These are phyloP conservation scores for Kazachstania sp. DNA, from an alignment of 1,139 yeast genomes.

Conservation along the genomic window DNA sequence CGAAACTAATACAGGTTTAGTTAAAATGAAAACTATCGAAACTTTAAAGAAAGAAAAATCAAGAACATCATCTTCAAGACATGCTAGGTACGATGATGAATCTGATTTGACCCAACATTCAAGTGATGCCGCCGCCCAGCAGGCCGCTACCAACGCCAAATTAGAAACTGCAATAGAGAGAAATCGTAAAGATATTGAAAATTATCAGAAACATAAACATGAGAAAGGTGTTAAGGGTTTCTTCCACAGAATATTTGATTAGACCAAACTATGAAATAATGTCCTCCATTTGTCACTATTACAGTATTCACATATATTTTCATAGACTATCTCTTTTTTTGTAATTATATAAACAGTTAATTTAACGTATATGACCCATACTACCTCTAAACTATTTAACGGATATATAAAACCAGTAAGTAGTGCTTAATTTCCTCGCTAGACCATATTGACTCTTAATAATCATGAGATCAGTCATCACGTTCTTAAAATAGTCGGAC, in stretches of 20 bases:
- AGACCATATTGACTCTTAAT: too few relatives aligned
- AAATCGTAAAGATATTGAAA: conserved; percentile 26
- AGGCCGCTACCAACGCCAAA: conserved; percentile 7
- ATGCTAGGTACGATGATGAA: too few relatives aligned
- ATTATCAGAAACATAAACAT: conserved; percentile 17
- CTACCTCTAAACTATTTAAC: too few relatives aligned
- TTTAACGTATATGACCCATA: neutral
- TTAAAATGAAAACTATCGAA: conserved; percentile 30
- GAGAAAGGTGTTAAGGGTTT: conserved; percentile 23
- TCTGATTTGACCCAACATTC: too few relatives aligned
- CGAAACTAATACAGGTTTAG: conserved; percentile 73
- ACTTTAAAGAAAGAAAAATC: conserved; percentile 18
- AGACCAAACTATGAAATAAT: neutral
- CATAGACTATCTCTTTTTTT: neutral
- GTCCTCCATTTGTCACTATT: too few relatives aligned
- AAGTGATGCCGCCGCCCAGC: neutral
- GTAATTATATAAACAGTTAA: neutral
- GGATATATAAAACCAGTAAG: too few relatives aligned
- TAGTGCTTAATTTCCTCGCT: too few relatives aligned
- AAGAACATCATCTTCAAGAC: conserved; percentile 8
- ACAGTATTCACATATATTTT: too few relatives aligned
- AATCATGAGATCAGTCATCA: too few relatives aligned
- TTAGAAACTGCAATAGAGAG: conserved; percentile 27
- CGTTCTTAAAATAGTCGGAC: too few relatives aligned
- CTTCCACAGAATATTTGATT: conserved; percentile 21